These are phyloP conservation scores for Nyssa sinensis DNA, from an alignment of 148 eudicot species.

Conservation along the genomic window DNA sequence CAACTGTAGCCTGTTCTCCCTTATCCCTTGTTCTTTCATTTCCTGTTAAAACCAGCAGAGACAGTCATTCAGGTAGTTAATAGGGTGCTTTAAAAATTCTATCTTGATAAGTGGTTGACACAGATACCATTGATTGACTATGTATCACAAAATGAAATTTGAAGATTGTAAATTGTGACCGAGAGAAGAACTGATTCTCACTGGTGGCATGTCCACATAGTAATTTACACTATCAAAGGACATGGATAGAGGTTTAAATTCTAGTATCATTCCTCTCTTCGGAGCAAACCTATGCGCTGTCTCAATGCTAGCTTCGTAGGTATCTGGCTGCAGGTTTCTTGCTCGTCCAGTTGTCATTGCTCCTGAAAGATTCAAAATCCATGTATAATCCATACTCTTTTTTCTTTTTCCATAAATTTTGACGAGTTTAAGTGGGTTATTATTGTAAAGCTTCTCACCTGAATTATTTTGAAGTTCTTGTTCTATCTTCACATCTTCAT, in stretches of 20 bases:
- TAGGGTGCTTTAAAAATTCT: not conserved
- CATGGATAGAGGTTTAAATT: slow-evolving; percentile 51
- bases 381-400: not conserved
- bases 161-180: not conserved
- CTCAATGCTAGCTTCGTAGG: slow-evolving; percentile 29
- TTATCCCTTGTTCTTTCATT: slow-evolving; percentile 63
- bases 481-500: not conserved
- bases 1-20: slow-evolving; percentile 66
- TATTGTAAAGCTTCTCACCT: slow-evolving; percentile 26
- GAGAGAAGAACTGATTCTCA: slow-evolving; percentile 13
- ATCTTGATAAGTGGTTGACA: not conserved
- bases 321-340: slow-evolving; percentile 36
- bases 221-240: slow-evolving; percentile 45
- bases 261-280: slow-evolving; percentile 55
- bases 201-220: slow-evolving; percentile 54
- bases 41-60: slow-evolving; percentile 35
- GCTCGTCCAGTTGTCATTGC: slow-evolving; percentile 36
- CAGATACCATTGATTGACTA: not conserved
- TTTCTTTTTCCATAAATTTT: not conserved
- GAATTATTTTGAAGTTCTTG: slow-evolving; percentile 24
- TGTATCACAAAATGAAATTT: not conserved
- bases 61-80: no score
- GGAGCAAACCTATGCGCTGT: slow-evolving; percentile 31
- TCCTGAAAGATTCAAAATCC: slow-evolving; percentile 16
- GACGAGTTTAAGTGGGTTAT: not conserved